phyloP scores from a whole-genome alignment of 768 basidiomycete genomes.

The Trametes gibbosa region DNA sequence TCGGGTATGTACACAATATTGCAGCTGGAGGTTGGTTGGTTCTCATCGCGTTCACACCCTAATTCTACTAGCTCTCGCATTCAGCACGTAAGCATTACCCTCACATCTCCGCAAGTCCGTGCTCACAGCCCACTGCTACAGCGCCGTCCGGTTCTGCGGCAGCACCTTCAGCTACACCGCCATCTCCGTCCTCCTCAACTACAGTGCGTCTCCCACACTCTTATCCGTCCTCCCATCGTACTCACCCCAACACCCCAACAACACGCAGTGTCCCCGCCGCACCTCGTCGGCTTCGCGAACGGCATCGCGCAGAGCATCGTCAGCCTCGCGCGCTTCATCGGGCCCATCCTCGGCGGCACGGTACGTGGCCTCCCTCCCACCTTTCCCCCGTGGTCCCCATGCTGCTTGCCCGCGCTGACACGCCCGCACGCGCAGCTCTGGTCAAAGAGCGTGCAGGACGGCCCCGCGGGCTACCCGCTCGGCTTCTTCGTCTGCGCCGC shows the following conservation, averaged over 20 bases:
- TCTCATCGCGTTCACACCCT: not conserved
- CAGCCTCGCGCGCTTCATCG: slow-evolving; percentile 87
- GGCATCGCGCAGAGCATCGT: slow-evolving; percentile 96
- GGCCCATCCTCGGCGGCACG: slow-evolving; percentile 82
- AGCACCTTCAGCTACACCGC: slow-evolving; percentile 89
- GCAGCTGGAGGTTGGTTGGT: not conserved
- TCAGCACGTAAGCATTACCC: slow-evolving; percentile 86
- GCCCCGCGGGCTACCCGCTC: slow-evolving; percentile 69
- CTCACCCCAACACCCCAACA: not conserved
- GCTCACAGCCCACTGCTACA: slow-evolving; percentile 65
- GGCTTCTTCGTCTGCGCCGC: slow-evolving; percentile 69
- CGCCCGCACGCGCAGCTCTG: slow-evolving; percentile 55
- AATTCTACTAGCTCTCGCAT: slow-evolving; percentile 49
- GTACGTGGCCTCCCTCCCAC: slow-evolving; percentile 40
- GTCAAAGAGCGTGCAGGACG: slow-evolving; percentile 65
- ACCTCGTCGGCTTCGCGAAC: slow-evolving; percentile 87
- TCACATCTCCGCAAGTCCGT: no score
- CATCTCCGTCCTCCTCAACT: slow-evolving; percentile 83
- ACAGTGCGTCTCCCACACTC: slow-evolving; percentile 50
- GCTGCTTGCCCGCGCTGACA: not conserved
- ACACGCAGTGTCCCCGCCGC: slow-evolving; percentile 80
- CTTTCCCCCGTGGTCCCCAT: not conserved
- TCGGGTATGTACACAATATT: slow-evolving; percentile 45
- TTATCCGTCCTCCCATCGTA: not conserved
- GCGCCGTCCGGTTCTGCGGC: slow-evolving; percentile 85